Evolutionary conservation across 129 eudicot species (phyloP).

Genomic region (Artemisia annua): DNA sequence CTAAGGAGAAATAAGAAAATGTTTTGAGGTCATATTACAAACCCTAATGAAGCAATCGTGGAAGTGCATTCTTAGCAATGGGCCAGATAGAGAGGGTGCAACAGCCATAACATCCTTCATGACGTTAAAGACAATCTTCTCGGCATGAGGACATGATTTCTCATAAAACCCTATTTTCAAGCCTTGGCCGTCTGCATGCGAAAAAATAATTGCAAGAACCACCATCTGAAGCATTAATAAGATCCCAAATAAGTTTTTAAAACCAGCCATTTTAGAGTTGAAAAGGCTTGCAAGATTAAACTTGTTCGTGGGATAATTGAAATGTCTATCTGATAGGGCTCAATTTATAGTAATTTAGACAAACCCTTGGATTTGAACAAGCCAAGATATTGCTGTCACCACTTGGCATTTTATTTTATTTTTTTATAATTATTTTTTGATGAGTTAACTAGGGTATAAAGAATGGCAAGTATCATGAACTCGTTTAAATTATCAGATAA

Average conservation of each 20-base stretch:
- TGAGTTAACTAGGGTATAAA: no score
- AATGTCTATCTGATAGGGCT: no score
- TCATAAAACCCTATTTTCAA: constrained; percentile 56
- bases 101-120: constrained; percentile 38
- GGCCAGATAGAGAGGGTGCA: constrained; percentile 61
- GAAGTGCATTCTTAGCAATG: constrained; percentile 63
- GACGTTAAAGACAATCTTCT: constrained; percentile 35
- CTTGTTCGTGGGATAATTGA: no score
- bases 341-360: no score
- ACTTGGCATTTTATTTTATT: no score
- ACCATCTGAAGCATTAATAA: constrained; percentile 25
- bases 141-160: constrained; percentile 56
- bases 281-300: neutral
- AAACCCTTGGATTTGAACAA: no score
- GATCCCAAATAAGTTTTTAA: constrained; percentile 8
- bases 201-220: constrained; percentile 10
- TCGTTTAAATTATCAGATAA: no score
- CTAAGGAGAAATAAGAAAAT: no score
- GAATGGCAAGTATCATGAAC: no score
- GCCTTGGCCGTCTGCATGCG: constrained; percentile 38
- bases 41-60: constrained; percentile 78
- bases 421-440: no score
- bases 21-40: neutral
- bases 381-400: no score
- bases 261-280: constrained; percentile 9